Evolutionary conservation across 805 yeast species (phyloP).

Genomic region (Metschnikowia bowlesiae): DNA sequence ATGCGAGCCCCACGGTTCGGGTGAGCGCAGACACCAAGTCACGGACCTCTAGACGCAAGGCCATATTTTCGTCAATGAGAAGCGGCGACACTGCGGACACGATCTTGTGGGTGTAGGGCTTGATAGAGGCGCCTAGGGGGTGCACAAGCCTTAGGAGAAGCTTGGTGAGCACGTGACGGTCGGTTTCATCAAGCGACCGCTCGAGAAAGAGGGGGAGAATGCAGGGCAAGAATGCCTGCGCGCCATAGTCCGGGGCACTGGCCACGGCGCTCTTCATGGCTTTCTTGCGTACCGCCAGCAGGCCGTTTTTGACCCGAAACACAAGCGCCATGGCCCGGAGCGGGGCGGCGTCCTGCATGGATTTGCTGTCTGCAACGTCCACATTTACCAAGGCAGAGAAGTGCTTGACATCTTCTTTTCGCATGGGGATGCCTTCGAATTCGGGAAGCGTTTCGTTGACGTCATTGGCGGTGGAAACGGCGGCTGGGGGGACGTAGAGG

Average conservation of each 20-base stretch:
- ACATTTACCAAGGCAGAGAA: slow-evolving; percentile 53
- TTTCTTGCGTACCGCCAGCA: slow-evolving; percentile 59
- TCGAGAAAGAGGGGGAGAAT: slow-evolving; percentile 77
- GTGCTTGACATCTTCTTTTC: slow-evolving; percentile 64
- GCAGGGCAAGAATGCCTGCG: slow-evolving; percentile 61
- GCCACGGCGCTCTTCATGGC: slow-evolving; percentile 67
- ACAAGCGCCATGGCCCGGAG: slow-evolving; percentile 58
- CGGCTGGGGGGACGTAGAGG: slow-evolving; percentile 48
- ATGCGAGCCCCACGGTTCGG: slow-evolving; percentile 77
- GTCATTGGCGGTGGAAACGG: slow-evolving; percentile 25
- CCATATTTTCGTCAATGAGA: slow-evolving; percentile 70
- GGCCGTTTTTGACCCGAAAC: slow-evolving; percentile 73
- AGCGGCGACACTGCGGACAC: slow-evolving; percentile 74
- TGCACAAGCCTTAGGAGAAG: slow-evolving; percentile 65
- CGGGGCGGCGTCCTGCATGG: slow-evolving; percentile 49
- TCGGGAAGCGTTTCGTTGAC: slow-evolving; percentile 14
- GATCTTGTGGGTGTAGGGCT: slow-evolving; percentile 72
- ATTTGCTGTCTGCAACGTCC: slow-evolving; percentile 15
- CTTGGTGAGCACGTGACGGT: slow-evolving; percentile 77
- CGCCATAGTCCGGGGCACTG: slow-evolving; percentile 61
- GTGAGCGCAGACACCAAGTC: slow-evolving; percentile 73
- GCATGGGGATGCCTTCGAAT: slow-evolving; percentile 23
- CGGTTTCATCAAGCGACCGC: slow-evolving; percentile 69
- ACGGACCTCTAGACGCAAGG: slow-evolving; percentile 72
- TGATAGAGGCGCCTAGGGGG: slow-evolving; percentile 57